Evolutionary conservation across 75 land plant genomes (phyloP), one percentile per base, ranked within the genome.

Genomic region (Pseudotsuga menziesii): DNA sequence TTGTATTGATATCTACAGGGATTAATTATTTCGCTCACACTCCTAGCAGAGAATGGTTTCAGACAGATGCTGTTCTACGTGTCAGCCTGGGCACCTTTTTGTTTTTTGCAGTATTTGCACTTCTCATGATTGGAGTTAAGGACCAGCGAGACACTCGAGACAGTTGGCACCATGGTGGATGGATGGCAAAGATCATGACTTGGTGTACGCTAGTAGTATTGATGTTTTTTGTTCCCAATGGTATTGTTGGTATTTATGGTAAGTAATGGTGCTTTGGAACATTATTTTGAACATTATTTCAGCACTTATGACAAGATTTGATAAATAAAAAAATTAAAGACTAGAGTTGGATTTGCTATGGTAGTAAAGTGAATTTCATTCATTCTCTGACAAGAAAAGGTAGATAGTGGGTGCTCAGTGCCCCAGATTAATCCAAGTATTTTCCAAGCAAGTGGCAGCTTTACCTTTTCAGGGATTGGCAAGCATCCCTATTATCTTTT

Each of bases 161-260:
- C 81, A 80, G 89, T 52, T 86, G 88, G 99, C 99, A 97, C 25
- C 99, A 97, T 91, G 99, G 98, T 70, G 98, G 98, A 73, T 97
- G 99, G 99, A 88, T 87, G 81, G 92, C 82, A 62, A 97, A 97
- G 81, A 81, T 97, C 73, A 76, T 92, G 54, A 75, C 88, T 11
- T 97, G 99, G 99, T 64, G 75, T 69, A 86, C 91, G 78, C 82
- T 91, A 35, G 73, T 88, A 36, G 63, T 92, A 26, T 88, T 97
- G 66, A 94, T 94, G 99, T 94, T 97, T 79, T 97, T 97, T 78
- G 74, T 97, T 22, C 99, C 99, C 52, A 91, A 97, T 79, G 78
- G 84, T 36, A 78, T 97, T 56, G 81, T 92, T 20, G 74, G 85
- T 59, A 80, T 90, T 5, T 97, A 97, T 83, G 99, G 99, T 96